Conservation (phyloP, 2,329 filamentous ascomycete genomes). For the Pseudogymnoascus sp. region DNA sequence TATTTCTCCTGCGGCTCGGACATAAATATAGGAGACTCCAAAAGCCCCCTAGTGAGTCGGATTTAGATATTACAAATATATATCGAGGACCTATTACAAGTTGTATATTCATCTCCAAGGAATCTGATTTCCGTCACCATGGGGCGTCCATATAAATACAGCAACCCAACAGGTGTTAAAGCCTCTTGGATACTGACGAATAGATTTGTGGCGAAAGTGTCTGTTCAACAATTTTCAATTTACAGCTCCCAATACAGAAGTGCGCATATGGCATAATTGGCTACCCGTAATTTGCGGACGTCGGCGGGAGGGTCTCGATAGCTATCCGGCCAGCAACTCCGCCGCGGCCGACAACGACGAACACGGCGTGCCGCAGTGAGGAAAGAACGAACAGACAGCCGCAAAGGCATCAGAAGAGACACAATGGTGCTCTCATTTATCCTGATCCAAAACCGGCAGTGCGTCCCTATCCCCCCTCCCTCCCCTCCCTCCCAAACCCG, state of each 20-base stretch:
- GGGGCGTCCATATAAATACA: background rate
- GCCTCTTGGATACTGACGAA: background rate
- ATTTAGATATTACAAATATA: background rate
- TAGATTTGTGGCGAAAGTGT: background rate
- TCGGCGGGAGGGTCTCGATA: background rate
- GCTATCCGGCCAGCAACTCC: background rate
- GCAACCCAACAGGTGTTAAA: background rate
- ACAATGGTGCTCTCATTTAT: constrained; percentile 69
- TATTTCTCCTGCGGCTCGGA: background rate
- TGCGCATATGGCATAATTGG: background rate
- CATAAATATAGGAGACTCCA: background rate
- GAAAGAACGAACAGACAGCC: background rate
- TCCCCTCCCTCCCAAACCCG: background rate
- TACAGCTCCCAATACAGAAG: no score
- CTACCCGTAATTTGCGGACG: background rate
- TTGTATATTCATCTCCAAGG: background rate
- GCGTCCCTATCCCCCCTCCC: constrained; percentile 21
- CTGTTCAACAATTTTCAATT: no score
- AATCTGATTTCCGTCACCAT: background rate
- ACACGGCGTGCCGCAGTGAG: background rate
- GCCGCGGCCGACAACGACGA: background rate
- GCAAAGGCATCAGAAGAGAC: constrained; percentile 6
- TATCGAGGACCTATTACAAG: background rate
- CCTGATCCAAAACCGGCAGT: constrained; percentile 85
- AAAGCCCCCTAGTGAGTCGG: background rate